Conservation (phyloP, 306 rosid genomes). For the Styphnolobium japonicum region DNA sequence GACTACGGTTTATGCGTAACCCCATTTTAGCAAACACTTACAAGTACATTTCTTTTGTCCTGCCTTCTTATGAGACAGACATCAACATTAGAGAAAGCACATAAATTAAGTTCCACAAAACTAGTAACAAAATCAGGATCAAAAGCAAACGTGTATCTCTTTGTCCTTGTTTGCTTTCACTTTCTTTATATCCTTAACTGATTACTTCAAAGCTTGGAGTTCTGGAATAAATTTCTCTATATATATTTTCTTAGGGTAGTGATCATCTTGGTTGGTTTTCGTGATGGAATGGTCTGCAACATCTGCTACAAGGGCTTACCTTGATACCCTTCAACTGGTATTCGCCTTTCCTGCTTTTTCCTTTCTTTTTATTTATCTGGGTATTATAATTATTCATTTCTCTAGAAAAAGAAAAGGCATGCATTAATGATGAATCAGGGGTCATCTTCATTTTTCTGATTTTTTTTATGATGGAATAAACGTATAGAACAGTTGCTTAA, state of each 20-base stretch:
- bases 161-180: not conserved
- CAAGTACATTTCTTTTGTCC: not conserved
- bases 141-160: not conserved
- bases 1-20: slow-evolving; percentile 22
- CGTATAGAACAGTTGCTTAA: not conserved
- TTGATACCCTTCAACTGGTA: slow-evolving; percentile 60
- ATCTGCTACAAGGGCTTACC: slow-evolving; percentile 60
- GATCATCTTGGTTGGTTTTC: not conserved
- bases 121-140: not conserved
- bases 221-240: not conserved
- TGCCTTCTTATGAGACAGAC: not conserved
- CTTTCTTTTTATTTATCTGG: not conserved
- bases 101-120: not conserved
- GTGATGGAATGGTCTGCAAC: slow-evolving; percentile 61
- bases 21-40: not conserved
- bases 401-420: not conserved
- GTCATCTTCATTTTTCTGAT: no score
- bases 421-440: not conserved
- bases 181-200: not conserved
- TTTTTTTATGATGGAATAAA: no score
- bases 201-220: not conserved
- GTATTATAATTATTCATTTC: not conserved
- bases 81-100: not conserved
- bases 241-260: not conserved
- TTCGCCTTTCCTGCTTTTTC: not conserved